phyloP scores from a whole-genome alignment of 306 rosid genomes.

The Corylus avellana region DNA sequence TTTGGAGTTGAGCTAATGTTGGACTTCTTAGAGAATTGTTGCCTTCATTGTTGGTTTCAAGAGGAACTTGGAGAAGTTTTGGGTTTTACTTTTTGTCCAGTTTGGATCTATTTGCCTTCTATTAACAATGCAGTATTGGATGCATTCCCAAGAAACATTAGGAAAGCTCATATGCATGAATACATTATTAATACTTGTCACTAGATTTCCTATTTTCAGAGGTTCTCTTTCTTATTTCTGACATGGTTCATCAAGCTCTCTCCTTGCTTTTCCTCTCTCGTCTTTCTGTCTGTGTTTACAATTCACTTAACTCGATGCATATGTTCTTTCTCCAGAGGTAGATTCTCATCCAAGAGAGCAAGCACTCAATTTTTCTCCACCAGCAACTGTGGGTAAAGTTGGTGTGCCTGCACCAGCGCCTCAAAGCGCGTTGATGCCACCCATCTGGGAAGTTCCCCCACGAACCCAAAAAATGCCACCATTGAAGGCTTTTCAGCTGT shows the following conservation, averaged over 20 bases:
- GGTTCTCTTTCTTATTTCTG: background rate
- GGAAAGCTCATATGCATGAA: background rate
- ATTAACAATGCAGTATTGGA: background rate
- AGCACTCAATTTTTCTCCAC: conserved; percentile 38
- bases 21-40: background rate
- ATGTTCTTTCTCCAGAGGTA: conserved; percentile 43
- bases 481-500: conserved; percentile 53
- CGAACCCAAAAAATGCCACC: conserved; percentile 60
- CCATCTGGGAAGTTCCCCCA: conserved; percentile 62
- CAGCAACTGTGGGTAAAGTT: conserved; percentile 25
- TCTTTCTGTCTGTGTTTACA: conserved; percentile 5
- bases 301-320: conserved; percentile 18
- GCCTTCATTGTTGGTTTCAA: background rate
- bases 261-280: background rate
- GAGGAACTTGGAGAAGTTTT: conserved; percentile 3
- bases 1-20: background rate
- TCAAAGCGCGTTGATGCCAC: conserved; percentile 32
- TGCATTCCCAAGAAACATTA: background rate
- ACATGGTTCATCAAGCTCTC: background rate
- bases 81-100: no score
- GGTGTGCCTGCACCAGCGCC: conserved; percentile 27
- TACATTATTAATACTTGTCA: background rate
- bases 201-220: background rate
- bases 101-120: background rate
- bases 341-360: conserved; percentile 36